Evolutionary conservation across 129 eudicot genomes (phyloP).

Genomic region (Oenanthe sinensis): DNA sequence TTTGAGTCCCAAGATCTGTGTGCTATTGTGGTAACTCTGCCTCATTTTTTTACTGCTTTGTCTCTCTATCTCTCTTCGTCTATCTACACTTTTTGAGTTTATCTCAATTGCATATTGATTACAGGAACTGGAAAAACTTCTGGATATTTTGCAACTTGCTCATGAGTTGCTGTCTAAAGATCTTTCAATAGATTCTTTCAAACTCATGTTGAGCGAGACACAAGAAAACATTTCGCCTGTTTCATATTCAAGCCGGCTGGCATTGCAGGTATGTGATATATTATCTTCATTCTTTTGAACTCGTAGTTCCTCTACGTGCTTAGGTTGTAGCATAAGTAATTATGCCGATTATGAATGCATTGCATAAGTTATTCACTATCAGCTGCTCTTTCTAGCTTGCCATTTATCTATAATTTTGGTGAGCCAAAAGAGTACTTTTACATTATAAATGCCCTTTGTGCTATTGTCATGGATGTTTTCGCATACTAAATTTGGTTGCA

Average conservation of each 20-base stretch:
- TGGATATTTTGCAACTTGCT: slow-evolving; percentile 61
- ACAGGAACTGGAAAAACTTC: slow-evolving; percentile 89
- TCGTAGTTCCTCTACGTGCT: background rate
- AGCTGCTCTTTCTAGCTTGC: background rate
- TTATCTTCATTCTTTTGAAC: background rate
- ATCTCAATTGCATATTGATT: slow-evolving; percentile 7
- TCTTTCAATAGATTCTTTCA: slow-evolving; percentile 73
- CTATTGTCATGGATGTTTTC: background rate
- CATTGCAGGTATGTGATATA: slow-evolving; percentile 63
- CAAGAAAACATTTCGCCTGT: slow-evolving; percentile 92
- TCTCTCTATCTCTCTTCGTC: background rate
- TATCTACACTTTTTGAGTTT: background rate
- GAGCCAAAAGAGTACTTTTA: background rate
- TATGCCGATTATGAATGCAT: background rate
- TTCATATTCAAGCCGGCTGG: slow-evolving; percentile 98
- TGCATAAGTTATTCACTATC: background rate
- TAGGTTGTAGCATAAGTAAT: background rate
- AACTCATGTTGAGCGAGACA: slow-evolving; percentile 83
- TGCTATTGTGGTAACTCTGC: slow-evolving; percentile 71
- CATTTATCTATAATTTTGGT: background rate
- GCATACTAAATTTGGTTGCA: slow-evolving; percentile 20
- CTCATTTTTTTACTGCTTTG: background rate
- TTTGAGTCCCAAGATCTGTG: slow-evolving; percentile 97
- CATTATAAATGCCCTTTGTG: background rate
- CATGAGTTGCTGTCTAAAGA: slow-evolving; percentile 79